Evolutionary conservation across 2,329 filamentous ascomycete species (phyloP), one percentile per base, ranked within the genome.

Genomic region (Penicillium hordei): DNA sequence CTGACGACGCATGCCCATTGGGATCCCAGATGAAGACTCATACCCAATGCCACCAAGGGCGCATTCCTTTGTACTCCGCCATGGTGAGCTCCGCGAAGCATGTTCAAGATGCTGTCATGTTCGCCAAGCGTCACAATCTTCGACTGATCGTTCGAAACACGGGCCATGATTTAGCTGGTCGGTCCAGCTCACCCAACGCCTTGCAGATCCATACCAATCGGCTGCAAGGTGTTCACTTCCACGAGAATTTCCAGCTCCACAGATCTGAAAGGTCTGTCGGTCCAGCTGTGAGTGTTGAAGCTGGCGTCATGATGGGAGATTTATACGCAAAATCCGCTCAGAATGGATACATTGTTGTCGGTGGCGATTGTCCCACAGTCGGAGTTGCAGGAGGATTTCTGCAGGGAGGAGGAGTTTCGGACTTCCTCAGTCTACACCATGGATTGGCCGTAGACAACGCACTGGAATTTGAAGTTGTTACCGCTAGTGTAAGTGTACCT

Each of bases 401-500:
- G 0, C 70, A 72, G 36, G 76, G 77, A 12, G 78, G 77, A 23
- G 77, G 78, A 10, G 73, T 78, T 34, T 71, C 71, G 4, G 73
- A 73, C 3, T 66, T 72, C 19, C 65, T 86, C 46, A 79, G 78
- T 15, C 76, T 75, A 51, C 66, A 79, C 33, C 80, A 80, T 60
- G 77, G 84, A 60, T 76, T 84, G 65, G 82, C 73, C 55, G 74
- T 79, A 4, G 81, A 83, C 65, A 77, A 82, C 65, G 74, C 81
- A 6, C 70, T 83, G n/a, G 71, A 76, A 52, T 71, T 80, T 49
- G 73, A 82, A 53, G 73, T 83, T 9, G 77, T 84, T 4, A 78
- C 77, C 2, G 75, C 79, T 12, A 73, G 76, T 59, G 61, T 61
- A 50, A 44, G 59, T 52, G 2, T 15, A 13, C 43, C 43, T 2